A percentile compares a stretch with the other conserved stretches of the same genome.
These are phyloP conservation scores for Carpinus fangiana DNA, from an alignment of 306 rosid species.

Conservation along the genomic window DNA sequence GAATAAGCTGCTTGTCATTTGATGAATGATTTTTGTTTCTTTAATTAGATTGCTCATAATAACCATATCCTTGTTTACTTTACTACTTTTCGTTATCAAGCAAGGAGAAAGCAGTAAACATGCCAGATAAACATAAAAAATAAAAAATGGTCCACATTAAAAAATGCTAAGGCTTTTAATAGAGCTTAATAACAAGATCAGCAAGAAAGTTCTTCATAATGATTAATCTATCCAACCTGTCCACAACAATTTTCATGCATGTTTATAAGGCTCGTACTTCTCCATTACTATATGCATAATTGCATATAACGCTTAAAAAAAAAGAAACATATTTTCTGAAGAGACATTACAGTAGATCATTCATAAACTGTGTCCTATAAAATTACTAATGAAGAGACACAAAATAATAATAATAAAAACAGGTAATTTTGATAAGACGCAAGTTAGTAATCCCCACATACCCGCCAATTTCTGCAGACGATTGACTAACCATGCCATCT, in stretches of 20 bases:
- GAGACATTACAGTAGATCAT: background rate
- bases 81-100: too few species aligned
- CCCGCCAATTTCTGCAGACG: constrained; percentile 36
- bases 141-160: too few species aligned
- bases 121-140: background rate
- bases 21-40: background rate
- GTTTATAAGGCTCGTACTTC: background rate
- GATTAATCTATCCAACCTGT: background rate
- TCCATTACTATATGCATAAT: background rate
- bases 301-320: background rate
- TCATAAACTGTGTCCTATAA: background rate
- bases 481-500: constrained; percentile 33
- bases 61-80: too few species aligned
- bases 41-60: too few species aligned
- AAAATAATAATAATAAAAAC: background rate
- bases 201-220: background rate
- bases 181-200: background rate
- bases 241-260: background rate
- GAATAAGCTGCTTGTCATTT: background rate
- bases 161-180: background rate
- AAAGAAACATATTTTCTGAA: background rate
- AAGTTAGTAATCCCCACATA: constrained; percentile 23
- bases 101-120: background rate
- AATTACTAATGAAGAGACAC: background rate
- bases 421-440: background rate